Base-by-base conservation (phyloP, 192 early-diverging fungal species). In the Dimargaris cristalligena region DNA sequence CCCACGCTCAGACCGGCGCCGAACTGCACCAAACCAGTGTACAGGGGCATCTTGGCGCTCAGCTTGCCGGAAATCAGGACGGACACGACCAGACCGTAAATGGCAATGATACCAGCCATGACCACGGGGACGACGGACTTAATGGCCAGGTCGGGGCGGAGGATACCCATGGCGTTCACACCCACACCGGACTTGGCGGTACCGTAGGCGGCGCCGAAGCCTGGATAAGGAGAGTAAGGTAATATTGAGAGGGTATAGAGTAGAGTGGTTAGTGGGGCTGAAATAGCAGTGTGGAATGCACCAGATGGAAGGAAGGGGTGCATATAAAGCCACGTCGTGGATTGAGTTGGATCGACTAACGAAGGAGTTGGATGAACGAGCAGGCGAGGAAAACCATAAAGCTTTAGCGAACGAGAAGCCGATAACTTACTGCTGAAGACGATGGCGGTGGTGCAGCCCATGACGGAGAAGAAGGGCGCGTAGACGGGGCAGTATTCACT, bases 21-120 rank as follows among this genome's bases (percentile, higher is more conserved):
- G 45, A 92, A 74, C 62, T 89, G 86, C 60, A 92, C 77, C 60
- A 88, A 89, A 38, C 84, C 85, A 56, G 81, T 77, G 52, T 78
- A 87, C 64, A 87, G 63, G 0, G 80, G 66, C 82, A 85, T 82
- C 61, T 70, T 54, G 60, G 52, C 79, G 78, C 87, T 87, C 75
- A 84, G 73, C 64, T 80, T 80, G 66, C 81, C 83, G 34, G 85
- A 77, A 52, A 91, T 84, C 38, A 99, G 79, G 4, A 99, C 96
- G 6, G 96, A 80, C 8, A 99, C 92, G 14, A 97, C 93, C 14
- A 99, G 78, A 41, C 96, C 96, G 75, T 99, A 99, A 67, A 99
- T 91, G 70, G 85, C 93, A 65, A 99, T 90, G 73, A 99, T 99
- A 89, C 96, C 95, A 65, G 85, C 90, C 92, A 95, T 95, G 64